Evolutionary conservation across 148 eudicot genomes (phyloP).

Genomic region (Selenicereus undatus): DNA sequence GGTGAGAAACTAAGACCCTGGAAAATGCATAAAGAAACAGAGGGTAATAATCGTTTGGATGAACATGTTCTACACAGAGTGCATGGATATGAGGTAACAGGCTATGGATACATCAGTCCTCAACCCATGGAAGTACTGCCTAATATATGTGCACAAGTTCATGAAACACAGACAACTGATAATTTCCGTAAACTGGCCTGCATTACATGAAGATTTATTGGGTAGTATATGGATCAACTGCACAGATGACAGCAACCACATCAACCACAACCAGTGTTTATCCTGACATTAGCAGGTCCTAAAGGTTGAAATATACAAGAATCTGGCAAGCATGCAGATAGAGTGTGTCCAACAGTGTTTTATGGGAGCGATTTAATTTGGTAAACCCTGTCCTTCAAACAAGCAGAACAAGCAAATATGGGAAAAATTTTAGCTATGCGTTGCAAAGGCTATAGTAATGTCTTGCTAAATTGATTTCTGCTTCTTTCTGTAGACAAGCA

Average conservation of each 20-base stretch:
- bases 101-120: not conserved
- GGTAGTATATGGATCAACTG: not conserved
- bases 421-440: too few species aligned
- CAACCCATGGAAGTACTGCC: not conserved
- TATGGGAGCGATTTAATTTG: not conserved
- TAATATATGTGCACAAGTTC: not conserved
- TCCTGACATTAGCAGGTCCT: not conserved
- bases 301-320: not conserved
- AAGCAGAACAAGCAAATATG: too few species aligned
- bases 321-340: not conserved
- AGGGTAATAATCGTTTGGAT: not conserved
- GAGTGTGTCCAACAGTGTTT: not conserved
- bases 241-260: not conserved
- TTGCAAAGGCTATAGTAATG: too few species aligned
- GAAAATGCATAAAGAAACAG: slow-evolving; percentile 10
- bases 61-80: not conserved
- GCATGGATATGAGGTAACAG: not conserved
- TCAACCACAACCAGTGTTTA: not conserved
- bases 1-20: slow-evolving; percentile 98
- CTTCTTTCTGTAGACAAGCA: too few species aligned
- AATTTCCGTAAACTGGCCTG: not conserved
- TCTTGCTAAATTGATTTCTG: too few species aligned
- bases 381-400: too few species aligned
- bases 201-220: not conserved
- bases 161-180: not conserved